Conservation (phyloP, 306 rosid species). For the Cyclanthera cordifolia region DNA sequence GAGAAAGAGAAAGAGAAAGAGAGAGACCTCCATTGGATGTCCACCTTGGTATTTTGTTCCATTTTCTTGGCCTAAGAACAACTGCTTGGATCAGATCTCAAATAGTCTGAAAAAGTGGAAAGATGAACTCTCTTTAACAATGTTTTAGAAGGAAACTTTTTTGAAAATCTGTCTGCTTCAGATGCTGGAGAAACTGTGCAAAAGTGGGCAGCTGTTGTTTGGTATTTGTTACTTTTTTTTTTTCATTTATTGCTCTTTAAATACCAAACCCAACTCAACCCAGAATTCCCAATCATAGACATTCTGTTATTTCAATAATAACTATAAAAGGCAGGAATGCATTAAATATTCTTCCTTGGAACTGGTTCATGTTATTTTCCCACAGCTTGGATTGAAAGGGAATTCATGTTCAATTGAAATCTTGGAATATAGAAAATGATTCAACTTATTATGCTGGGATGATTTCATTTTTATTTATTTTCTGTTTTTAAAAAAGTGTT, state of each 20-base stretch:
- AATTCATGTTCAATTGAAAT: neutral
- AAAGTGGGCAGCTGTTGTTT: neutral
- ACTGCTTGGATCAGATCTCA: neutral
- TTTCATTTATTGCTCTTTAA: constrained; percentile 4
- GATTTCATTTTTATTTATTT: too few species aligned
- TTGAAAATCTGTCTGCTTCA: constrained; percentile 10
- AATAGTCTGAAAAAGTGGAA: constrained; percentile 3
- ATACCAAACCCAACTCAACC: constrained; percentile 8
- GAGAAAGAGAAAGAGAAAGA: too few species aligned
- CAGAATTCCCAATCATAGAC: constrained; percentile 5
- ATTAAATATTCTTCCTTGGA: neutral
- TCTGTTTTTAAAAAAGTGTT: too few species aligned
- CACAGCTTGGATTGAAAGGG: constrained; percentile 11
- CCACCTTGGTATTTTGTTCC: constrained; percentile 19
- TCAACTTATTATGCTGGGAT: neutral
- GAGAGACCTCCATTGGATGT: constrained; percentile 29
- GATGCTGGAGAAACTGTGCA: neutral
- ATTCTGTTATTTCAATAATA: neutral
- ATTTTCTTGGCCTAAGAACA: constrained; percentile 11
- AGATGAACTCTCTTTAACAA: constrained; percentile 3
- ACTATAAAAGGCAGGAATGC: neutral
- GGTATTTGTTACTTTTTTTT: neutral
- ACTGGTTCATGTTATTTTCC: neutral
- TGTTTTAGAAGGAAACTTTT: neutral
- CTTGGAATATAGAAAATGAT: neutral